Conservation (phyloP, 805 yeast species). For the Ascoidea tarda region DNA sequence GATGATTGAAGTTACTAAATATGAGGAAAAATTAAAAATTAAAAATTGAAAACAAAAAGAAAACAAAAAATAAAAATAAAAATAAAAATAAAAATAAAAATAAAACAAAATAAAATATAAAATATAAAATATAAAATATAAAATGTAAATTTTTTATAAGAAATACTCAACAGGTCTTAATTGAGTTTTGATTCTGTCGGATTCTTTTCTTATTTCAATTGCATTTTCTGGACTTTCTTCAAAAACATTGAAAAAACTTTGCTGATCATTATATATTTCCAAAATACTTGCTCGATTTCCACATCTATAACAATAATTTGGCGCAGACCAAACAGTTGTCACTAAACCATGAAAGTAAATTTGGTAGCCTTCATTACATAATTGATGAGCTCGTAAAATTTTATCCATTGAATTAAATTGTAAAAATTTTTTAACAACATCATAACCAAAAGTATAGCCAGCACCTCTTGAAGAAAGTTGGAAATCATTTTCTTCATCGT, state of each 20-base stretch:
- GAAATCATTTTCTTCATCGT: constrained; percentile 65
- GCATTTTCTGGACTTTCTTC: constrained; percentile 95
- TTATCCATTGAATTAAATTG: constrained; percentile 65
- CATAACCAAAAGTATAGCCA: constrained; percentile 89
- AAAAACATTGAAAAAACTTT: constrained; percentile 74
- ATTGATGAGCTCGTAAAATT: constrained; percentile 86
- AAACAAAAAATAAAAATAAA: too few relatives aligned
- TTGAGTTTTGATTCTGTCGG: constrained; percentile 7
- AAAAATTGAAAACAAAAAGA: too few relatives aligned
- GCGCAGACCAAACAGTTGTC: constrained; percentile 97
- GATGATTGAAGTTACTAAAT: too few relatives aligned
- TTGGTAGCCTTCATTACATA: constrained; percentile 94
- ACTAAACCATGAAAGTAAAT: constrained; percentile 82
- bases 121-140: too few relatives aligned
- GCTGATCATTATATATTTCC: constrained; percentile 62
- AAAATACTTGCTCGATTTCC: constrained; percentile 97
- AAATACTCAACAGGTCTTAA: constrained; percentile 23
- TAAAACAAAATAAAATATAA: too few relatives aligned
- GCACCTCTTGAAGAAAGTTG: constrained; percentile 93
- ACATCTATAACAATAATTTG: constrained; percentile 93
- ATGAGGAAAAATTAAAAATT: too few relatives aligned
- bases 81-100: too few relatives aligned
- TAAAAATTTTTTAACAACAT: constrained; percentile 79
- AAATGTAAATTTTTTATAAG: constrained; percentile 13
- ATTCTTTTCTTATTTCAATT: constrained; percentile 21